Evolutionary conservation across 2,329 filamentous ascomycete genomes (phyloP), one percentile per base, ranked within the genome.

Genomic region (Epicoccum nigrum): DNA sequence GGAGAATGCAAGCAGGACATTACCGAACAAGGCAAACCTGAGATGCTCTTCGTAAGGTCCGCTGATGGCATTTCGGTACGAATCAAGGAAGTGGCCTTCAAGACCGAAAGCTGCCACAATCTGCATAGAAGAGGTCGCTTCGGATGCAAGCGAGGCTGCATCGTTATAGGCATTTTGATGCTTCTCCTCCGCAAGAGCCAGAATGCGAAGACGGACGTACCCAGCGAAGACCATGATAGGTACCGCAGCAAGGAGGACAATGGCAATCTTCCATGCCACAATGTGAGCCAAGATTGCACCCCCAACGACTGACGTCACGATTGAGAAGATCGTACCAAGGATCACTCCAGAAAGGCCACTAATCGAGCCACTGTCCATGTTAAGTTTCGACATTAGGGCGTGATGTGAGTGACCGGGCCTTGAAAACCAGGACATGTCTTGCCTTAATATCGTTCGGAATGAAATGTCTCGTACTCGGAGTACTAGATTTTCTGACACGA

Each of bases 51-150:
- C 63, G 48, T 76, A 76, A 3, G 75, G 75, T 34, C 69, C 66
- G 13, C 67, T 66, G 6, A 78, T 69, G 1, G 72, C 70, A 2
- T 62, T 60, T 35, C 64, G 65, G 45, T 79, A 79, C 9, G 67
- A 51, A 12, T 65, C 54, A 15, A 77, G 59, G 13, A 77, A 69
- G 32, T 74, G 66, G 6, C 67, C 58, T 52, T 79, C 76, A 6
- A 76, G 63, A 6, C 75, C 74, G 9, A 78, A 72, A 1, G 75
- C 70, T 3, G 76, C 73, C 12, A 79, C 80, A 21, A 87, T 89
- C 59, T 85, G 83, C 69, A 87, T 86, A 1, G 82, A 83, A 44
- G 83, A 81, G 41, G 87, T 84, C 1, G 86, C 86, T 59, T 90
- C 87, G 5, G 85, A 83, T 1, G 86, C 86, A 43, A 89, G 81